These are phyloP conservation scores for Torulaspora maleeae DNA, from an alignment of 805 yeast genomes.

Conservation along the genomic window DNA sequence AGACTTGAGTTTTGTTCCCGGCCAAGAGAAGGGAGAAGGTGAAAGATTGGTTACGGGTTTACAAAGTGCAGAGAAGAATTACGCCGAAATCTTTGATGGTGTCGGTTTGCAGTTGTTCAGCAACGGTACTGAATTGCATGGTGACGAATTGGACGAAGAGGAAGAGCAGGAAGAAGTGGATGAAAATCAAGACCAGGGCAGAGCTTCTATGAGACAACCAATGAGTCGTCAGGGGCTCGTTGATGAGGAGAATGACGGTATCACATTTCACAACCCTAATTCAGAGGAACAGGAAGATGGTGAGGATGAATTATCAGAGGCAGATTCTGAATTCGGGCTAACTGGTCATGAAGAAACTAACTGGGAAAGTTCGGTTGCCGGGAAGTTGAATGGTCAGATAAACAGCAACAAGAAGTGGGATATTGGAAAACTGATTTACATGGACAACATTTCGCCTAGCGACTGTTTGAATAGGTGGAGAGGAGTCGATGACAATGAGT, in stretches of 20 bases:
- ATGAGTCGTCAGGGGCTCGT: slow-evolving; percentile 52
- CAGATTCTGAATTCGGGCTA: slow-evolving; percentile 49
- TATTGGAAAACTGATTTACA: slow-evolving; percentile 72
- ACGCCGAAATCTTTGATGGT: slow-evolving; percentile 55
- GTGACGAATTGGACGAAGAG: slow-evolving; percentile 40
- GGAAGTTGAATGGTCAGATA: slow-evolving; percentile 51
- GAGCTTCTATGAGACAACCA: slow-evolving; percentile 59
- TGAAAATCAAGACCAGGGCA: slow-evolving; percentile 49
- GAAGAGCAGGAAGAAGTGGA: slow-evolving; percentile 39
- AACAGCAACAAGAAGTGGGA: slow-evolving; percentile 60
- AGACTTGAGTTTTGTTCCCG: slow-evolving; percentile 48
- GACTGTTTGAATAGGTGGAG: slow-evolving; percentile 73
- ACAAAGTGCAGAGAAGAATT: slow-evolving; percentile 61
- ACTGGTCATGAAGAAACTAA: slow-evolving; percentile 37
- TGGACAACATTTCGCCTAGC: slow-evolving; percentile 68
- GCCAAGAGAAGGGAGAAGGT: slow-evolving; percentile 74
- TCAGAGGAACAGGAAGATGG: slow-evolving; percentile 42
- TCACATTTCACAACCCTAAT: slow-evolving; percentile 8
- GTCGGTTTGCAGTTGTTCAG: slow-evolving; percentile 76
- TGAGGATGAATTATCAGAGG: slow-evolving; percentile 30
- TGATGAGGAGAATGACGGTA: slow-evolving; percentile 43
- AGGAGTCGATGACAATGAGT: slow-evolving; percentile 44
- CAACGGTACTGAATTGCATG: slow-evolving; percentile 48
- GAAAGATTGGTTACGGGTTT: slow-evolving; percentile 78
- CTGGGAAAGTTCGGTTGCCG: slow-evolving; percentile 48